Base-by-base conservation (phyloP, 2,329 filamentous ascomycete genomes). In the Cordyceps cicadae region DNA sequence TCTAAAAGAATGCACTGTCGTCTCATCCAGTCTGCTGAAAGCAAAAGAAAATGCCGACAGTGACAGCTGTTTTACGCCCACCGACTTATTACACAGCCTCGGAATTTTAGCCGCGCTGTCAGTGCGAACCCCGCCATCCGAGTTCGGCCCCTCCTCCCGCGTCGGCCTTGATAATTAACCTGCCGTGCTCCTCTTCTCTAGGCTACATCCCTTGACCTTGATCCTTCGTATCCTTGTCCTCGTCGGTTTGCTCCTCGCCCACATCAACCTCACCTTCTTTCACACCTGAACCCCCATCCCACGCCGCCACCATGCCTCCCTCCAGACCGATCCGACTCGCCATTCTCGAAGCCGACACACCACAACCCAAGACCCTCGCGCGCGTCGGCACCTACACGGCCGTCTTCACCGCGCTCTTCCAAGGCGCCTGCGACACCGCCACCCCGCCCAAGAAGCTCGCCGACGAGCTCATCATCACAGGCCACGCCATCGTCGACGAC, bases 261-360 rank as follows among this genome's bases (percentile, higher is more conserved):
- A 51, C 14, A 34, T 15, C 34, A 19, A 14, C 45, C 17, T 50
- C 9, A 29, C 52, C 12, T 19, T 29, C 11, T n/a, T n/a, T 24
- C 14, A 71, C 60, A 50, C 34, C 46, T 17, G 63, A 43, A 29
- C 63, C 50, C 65, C 68, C 43, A 62, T 67, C n/a, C 3, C 45
- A 12, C 17, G 8, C n/a, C 52, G 15, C 45, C 24, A n/a, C 29
- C 46, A 60, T 54, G 50, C 19, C 50, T 48, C 37, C 12, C 26
- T 49, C 57, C 57, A 39, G 50, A 46, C 83, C 83, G 34, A 76
- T 93, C 66, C 87, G 89, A 60, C 87, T 97, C 74, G 92, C 92
- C 52, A 82, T 97, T 67, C 86, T 97, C 66, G 90, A 96, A 79
- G 88, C 89, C 77, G 93, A 96, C 75, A 89, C 84, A 1, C 91